Evolutionary conservation across 768 basidiomycete species (phyloP), one percentile per base, ranked within the genome.

Genomic region (Mycena floridula): DNA sequence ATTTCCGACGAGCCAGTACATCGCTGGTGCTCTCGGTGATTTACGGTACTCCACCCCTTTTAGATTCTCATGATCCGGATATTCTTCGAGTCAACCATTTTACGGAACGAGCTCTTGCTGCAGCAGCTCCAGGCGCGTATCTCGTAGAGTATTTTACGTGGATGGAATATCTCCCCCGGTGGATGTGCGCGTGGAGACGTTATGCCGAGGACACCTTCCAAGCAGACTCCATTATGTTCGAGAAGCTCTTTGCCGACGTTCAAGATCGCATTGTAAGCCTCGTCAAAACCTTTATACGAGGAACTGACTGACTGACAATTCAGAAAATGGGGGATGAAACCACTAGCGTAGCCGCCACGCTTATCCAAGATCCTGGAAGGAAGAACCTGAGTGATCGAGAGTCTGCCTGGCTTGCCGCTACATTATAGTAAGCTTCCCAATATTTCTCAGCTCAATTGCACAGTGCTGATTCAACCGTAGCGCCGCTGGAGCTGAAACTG

Each of bases 141-240:
- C 18, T 63, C 16, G 66, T 67, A 24, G 66, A 67, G 42, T 55
- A 58, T 41, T 61, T 67, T 36, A 57, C 63, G 2, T 62, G 56
- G 53, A 59, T 67, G 56, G 44, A 50, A 37, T 50, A 60, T 35
- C 37, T 67, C 9, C 65, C 65, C 2, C 13, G 43, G 3, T 60
- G 51, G 51, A 43, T 65, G 50, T 49, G 53, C 15, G 36, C 39
- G n/a, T 59, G 59, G 59, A 56, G 58, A 40, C 41, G 47, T 12
- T 50, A 57, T 7, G 59, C 54, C 4, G 46, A 52, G 25, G 46
- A 47, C 15, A 57, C 50, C 49, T 55, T 41, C 40, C 37, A 40
- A 25, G 36, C 48, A 26, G 60, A 63, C 37, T 46, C 55, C 3
- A 30, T 39, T 3, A 50, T 57, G 48, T 64, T 64, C 40, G 46